Conservation (phyloP, 345 rosid genomes). For the Camelina laxa region DNA sequence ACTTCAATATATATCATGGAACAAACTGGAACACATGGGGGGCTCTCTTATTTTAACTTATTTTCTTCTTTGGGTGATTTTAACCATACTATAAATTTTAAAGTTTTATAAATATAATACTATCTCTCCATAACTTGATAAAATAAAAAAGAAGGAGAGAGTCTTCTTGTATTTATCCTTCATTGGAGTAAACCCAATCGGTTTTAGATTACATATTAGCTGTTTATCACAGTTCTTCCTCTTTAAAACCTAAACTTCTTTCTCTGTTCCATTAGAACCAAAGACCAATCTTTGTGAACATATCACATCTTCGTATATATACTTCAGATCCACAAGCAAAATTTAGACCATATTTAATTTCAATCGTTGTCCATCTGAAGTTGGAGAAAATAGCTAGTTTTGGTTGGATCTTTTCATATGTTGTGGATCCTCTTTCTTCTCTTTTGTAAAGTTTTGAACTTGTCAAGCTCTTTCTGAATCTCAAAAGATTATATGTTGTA, state of each 20-base stretch:
- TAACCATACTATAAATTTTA: slow-evolving; percentile 38
- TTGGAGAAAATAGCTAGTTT: slow-evolving; percentile 17
- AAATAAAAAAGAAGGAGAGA: slow-evolving; percentile 26
- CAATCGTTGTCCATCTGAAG: slow-evolving; percentile 19
- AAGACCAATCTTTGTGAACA: slow-evolving; percentile 23
- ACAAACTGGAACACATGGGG: slow-evolving; percentile 41
- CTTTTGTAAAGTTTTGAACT: slow-evolving; percentile 1
- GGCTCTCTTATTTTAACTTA: slow-evolving; percentile 20
- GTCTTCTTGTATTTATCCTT: slow-evolving; percentile 39
- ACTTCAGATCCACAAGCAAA: slow-evolving; percentile 31
- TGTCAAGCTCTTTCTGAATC: slow-evolving; percentile 29
- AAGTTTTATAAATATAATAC: background rate
- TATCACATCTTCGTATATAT: background rate
- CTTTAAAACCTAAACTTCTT: slow-evolving; percentile 24
- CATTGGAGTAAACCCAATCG: slow-evolving; percentile 39
- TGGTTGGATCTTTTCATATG: slow-evolving; percentile 36
- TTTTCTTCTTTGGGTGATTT: slow-evolving; percentile 22
- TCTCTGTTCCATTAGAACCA: slow-evolving; percentile 32
- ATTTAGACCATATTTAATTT: slow-evolving; percentile 4
- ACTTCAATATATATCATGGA: slow-evolving; percentile 39
- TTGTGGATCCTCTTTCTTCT: slow-evolving; percentile 25
- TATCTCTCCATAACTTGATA: slow-evolving; percentile 19
- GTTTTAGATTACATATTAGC: slow-evolving; percentile 43
- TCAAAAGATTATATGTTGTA: slow-evolving; percentile 1
- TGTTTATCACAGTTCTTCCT: slow-evolving; percentile 37